Evolutionary conservation across 192 early-diverging fungal species (phyloP), one percentile per base, ranked within the genome.

Genomic region (Coemansia sp.): DNA sequence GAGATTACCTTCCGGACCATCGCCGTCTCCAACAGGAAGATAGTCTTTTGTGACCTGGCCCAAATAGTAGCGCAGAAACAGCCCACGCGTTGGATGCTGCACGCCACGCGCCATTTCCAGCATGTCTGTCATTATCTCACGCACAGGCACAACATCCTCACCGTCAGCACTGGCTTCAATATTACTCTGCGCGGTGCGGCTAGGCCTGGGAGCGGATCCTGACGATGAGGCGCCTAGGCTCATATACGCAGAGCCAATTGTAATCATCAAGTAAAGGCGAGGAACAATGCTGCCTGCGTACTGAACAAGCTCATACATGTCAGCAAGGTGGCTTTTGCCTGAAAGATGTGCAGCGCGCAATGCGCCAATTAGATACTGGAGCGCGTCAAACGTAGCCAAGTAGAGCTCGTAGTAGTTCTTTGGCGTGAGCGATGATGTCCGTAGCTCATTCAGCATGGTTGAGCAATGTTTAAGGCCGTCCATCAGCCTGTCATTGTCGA

Each of bases 321-420:
- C 95, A 1, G 94, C 91, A 41, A 97, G 80, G 67, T 94, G 88
- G 73, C 91, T 87, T n/a, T 87, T 79, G 68, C 90, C 90, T 45
- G 87, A 79, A 43, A 89, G 84, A 79, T 99, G 98, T 8, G 93
- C 93, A 17, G 96, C 92, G 70, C 93, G 94, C 39, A 99, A 87
- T 64, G 94, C 96, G 8, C 87, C 90, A 39, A 91, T 90, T 60
- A 99, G 89, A 71, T 98, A 93, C 58, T 95, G 90, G 74, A 99
- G 86, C 49, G 95, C 93, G 83, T 99, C 97, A 82, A 99, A 99
- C 25, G 96, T 92, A 61, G 95, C 93, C 93, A 99, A 94, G 77
- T 98, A 99, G n/a, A 99, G 89, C 83, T 99, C 97, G 83, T 99
- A 99, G 85, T 99, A 99, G 75, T 92, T 93, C 81, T 98, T 98